Conservation (phyloP, 192 early-diverging fungal genomes). For the Umbelopsis sp. region DNA sequence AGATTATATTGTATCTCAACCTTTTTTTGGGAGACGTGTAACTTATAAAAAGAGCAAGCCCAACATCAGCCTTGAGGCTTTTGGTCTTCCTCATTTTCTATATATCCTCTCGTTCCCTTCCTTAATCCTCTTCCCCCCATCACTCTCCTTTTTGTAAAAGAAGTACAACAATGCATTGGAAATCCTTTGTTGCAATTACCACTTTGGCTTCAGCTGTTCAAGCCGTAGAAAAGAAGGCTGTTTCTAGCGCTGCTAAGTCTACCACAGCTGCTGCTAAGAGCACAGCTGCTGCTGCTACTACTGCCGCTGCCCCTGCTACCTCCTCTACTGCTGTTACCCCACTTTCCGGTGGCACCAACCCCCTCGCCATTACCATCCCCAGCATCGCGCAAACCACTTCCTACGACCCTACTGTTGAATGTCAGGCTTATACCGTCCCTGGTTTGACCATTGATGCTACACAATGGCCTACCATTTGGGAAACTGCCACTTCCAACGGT, state of each 20-base stretch:
- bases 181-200: conserved; percentile 27
- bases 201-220: conserved; percentile 14
- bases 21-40: conserved; percentile 21
- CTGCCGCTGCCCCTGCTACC: conserved; percentile 1
- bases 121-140: conserved; percentile 8
- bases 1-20: neutral
- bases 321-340: neutral
- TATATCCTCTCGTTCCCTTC: neutral
- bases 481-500: conserved; percentile 29
- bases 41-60: conserved; percentile 8
- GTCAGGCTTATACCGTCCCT: conserved; percentile 25
- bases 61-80: neutral
- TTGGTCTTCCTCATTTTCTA: conserved; percentile 14
- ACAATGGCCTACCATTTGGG: conserved; percentile 36
- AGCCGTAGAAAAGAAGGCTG: conserved; percentile 18
- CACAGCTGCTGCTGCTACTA: neutral
- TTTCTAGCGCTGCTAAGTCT: conserved; percentile 19
- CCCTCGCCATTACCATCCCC: conserved; percentile 29
- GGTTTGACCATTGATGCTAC: conserved; percentile 12
- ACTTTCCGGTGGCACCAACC: conserved; percentile 18
- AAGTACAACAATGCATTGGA: conserved; percentile 27
- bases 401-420: conserved; percentile 24
- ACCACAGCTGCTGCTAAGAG: conserved; percentile 9
- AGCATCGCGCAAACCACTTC: conserved; percentile 41
- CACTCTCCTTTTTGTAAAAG: conserved; percentile 6